Evolutionary conservation across 1,284 basidiomycete genomes (phyloP), one percentile per base, ranked within the genome.

Genomic region (Sporisorium scitamineum): DNA sequence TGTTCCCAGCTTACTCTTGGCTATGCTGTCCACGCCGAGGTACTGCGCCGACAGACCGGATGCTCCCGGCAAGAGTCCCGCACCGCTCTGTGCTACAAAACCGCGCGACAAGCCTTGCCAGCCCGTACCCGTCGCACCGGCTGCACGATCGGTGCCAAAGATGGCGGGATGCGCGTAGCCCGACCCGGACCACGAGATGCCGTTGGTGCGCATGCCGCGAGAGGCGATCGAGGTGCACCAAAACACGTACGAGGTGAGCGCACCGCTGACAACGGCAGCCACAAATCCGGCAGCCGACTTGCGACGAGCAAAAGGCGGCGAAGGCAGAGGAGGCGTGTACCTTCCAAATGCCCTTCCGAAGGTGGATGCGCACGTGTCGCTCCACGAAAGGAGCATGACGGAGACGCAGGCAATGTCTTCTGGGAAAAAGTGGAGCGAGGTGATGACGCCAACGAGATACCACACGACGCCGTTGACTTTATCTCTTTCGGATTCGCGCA

Each of bases 311-410:
- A 95, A 89, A 0, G 93, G 93, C 20, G 94, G 88, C 86, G 84
- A 82, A 2, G 92, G 93, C 1, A 98, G 91, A 10, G 89, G 90
- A 1, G 91, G 90, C 0, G 95, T 96, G 74, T 89, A 88, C 14
- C 88, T 87, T 22, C 94, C 94, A 85, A 91, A 94, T 44, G 94
- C 88, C 26, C 96, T 91, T 44, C 96, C 96, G 70, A 97, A 89
- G 7, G 94, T 94, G 4, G 95, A 97, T 0, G 96, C 96, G 16
- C 93, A 90, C 0, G 96, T 98, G 87, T 99, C 96, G 4, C 94
- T 95, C 94, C 96, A 97, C 29, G 95, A 95, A 48, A 99, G 90
- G 70, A 81, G 80, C 78, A 84, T 83, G 56, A 84, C 72, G 9
- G 80, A 79, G 8, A 84, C 80, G 50, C 77, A 79, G 14, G 82